phyloP scores from a whole-genome alignment of 345 rosid genomes.

The Garcia nutans region DNA sequence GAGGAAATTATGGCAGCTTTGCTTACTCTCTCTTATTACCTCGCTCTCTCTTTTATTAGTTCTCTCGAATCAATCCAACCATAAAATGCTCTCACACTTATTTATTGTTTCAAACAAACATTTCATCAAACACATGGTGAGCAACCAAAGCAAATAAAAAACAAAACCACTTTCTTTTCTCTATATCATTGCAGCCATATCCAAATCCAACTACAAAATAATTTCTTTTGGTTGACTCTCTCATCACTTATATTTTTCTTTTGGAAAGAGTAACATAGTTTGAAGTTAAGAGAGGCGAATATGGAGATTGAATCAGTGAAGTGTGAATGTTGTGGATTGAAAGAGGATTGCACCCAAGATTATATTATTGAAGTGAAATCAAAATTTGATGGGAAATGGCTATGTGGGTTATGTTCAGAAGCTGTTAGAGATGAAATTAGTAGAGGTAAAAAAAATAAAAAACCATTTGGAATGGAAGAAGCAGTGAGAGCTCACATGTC shows the following conservation, averaged over 20 bases:
- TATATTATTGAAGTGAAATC: constrained; percentile 70
- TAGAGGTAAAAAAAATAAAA: constrained; percentile 37
- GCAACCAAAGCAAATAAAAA: constrained; percentile 17
- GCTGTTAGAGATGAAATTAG: constrained; percentile 75
- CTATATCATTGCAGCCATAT: constrained; percentile 26
- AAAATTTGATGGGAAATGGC: constrained; percentile 89
- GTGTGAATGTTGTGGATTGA: constrained; percentile 88
- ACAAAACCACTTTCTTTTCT: constrained; percentile 15
- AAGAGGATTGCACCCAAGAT: constrained; percentile 86
- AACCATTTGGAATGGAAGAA: constrained; percentile 57
- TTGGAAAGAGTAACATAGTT: not conserved
- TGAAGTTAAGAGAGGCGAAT: not conserved
- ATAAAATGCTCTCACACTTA: constrained; percentile 33
- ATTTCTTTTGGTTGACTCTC: not conserved
- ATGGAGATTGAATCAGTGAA: constrained; percentile 88
- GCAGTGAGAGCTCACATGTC: constrained; percentile 88
- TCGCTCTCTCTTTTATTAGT: constrained; percentile 1
- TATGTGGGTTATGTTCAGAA: constrained; percentile 94
- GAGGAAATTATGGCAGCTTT: constrained; percentile 55
- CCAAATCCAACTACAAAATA: constrained; percentile 34
- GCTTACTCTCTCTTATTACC: constrained; percentile 4
- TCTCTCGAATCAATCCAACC: constrained; percentile 19
- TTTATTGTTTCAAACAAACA: constrained; percentile 20
- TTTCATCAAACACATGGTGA: constrained; percentile 12
- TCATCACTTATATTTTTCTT: not conserved